A percentile compares a stretch with the other conserved stretches of the same genome.
These are phyloP conservation scores for Zymoseptoria ardabiliae DNA, from an alignment of 2,329 filamentous ascomycete genomes.

Conservation along the genomic window DNA sequence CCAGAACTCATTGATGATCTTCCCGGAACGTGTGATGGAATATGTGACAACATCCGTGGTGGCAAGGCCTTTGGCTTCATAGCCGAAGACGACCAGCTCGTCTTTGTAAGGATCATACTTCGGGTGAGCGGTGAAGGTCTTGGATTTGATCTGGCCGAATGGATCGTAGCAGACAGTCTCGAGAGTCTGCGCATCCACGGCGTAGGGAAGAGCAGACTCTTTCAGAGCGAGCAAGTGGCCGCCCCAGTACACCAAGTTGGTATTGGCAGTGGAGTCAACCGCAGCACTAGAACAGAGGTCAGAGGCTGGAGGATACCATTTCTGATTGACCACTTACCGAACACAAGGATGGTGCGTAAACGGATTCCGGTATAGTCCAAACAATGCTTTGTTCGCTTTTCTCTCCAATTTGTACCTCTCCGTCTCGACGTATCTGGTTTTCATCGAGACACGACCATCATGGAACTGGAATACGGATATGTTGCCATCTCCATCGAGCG, in stretches of 20 bases:
- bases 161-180: slow-evolving; percentile 35
- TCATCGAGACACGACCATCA: slow-evolving; percentile 37
- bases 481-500: slow-evolving; percentile 40
- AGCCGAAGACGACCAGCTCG: slow-evolving; percentile 37
- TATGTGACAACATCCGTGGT: slow-evolving; percentile 35
- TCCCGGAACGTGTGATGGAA: slow-evolving; percentile 33
- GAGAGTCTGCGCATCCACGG: slow-evolving; percentile 35
- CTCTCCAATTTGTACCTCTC: slow-evolving; percentile 36
- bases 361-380: slow-evolving; percentile 52
- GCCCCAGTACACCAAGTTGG: slow-evolving; percentile 53
- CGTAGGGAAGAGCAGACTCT: slow-evolving; percentile 36
- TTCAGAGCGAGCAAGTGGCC: slow-evolving; percentile 50
- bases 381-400: slow-evolving; percentile 36
- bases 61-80: slow-evolving; percentile 33
- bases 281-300: slow-evolving; percentile 11
- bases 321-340: neutral
- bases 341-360: slow-evolving; percentile 40
- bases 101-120: slow-evolving; percentile 38
- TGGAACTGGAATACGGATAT: slow-evolving; percentile 38
- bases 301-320: neutral
- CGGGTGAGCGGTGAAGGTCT: slow-evolving; percentile 40
- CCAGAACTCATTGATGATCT: slow-evolving; percentile 35
- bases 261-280: slow-evolving; percentile 52
- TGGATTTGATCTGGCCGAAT: slow-evolving; percentile 34
- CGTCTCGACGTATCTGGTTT: slow-evolving; percentile 37